Evolutionary conservation across 352 stramenopile species (phyloP), one percentile per base, ranked within the genome.

Genomic region (Phytophthora parvispora): DNA sequence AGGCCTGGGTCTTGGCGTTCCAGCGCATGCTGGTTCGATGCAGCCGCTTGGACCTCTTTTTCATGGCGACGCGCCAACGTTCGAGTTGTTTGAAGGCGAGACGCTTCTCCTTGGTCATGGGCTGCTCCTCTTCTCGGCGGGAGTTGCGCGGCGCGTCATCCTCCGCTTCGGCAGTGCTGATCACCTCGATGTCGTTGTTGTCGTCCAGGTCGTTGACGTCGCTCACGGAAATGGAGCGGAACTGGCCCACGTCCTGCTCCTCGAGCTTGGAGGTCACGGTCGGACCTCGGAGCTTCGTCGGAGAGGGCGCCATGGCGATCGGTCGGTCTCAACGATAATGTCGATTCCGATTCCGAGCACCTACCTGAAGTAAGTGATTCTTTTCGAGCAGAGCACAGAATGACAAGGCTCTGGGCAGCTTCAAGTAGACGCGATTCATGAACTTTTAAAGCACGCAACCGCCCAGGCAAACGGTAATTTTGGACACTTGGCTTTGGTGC

Each of bases 81-180:
- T 83, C 75, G 27, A 80, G 25, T 28, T 83, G 75, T 28, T 78
- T 76, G 32, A 80, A 61, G 20, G 69, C 72, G n/a, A 83, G 57
- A 16, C 75, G 72, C 12, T 69, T 72, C 25, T 83, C 75, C 15
- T 73, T 77, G 4, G 64, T 74, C 72, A 77, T 78, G 42, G 74
- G 63, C 22, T 76, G 65, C 29, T 78, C 65, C 15, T 78, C 66
- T 38, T 78, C 70, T 54, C 49, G 53, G 25, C 60, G 49, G 18
- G 22, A 3, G 52, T 61, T 22, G 18, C 54, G 59, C 25, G 55
- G n/a, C 6, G 53, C 27, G 5, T 77, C 65, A 25, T 66, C 60
- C 10, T 78, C 69, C 29, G 43, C 57, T 18, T 77, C 65, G 7
- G 47, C 50, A 8, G 58, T 18, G 31, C 47, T 64, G 7, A 72